phyloP scores from a whole-genome alignment of 257 asterid species.

The Solanum dulcamara region DNA sequence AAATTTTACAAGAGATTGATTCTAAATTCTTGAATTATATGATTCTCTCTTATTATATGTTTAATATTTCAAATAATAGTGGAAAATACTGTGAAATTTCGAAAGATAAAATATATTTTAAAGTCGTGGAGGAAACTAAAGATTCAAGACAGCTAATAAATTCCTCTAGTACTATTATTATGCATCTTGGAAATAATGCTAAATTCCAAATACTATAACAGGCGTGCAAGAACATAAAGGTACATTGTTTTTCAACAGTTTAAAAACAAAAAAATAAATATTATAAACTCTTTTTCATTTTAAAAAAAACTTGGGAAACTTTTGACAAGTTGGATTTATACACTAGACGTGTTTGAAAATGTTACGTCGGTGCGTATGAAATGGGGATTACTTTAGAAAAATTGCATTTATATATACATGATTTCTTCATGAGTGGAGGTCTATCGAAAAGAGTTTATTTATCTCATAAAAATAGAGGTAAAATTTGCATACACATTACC shows the following conservation, averaged over 20 bases:
- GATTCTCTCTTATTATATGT: not conserved
- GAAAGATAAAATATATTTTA: not conserved
- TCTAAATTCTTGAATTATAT: not conserved
- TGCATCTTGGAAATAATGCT: not conserved
- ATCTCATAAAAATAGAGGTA: not conserved
- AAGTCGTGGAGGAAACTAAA: not conserved
- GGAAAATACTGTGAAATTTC: not conserved
- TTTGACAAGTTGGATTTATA: not conserved
- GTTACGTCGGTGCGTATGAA: not conserved
- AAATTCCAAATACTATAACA: not conserved
- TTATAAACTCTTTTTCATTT: not conserved
- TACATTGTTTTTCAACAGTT: not conserved
- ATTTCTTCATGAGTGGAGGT: not conserved
- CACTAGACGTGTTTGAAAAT: not conserved
- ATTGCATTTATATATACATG: not conserved
- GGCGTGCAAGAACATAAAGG: not conserved
- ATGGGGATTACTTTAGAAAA: not conserved
- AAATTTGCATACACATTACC: not conserved
- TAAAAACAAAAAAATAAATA: not conserved
- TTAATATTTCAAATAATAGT: not conserved
- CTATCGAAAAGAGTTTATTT: not conserved
- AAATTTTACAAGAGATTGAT: not conserved
- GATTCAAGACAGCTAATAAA: not conserved
- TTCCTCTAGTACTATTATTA: not conserved
- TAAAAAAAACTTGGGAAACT: not conserved